These are phyloP conservation scores for Rhodotorula mucilaginosa DNA, from an alignment of 1,284 basidiomycete species.

Conservation along the genomic window DNA sequence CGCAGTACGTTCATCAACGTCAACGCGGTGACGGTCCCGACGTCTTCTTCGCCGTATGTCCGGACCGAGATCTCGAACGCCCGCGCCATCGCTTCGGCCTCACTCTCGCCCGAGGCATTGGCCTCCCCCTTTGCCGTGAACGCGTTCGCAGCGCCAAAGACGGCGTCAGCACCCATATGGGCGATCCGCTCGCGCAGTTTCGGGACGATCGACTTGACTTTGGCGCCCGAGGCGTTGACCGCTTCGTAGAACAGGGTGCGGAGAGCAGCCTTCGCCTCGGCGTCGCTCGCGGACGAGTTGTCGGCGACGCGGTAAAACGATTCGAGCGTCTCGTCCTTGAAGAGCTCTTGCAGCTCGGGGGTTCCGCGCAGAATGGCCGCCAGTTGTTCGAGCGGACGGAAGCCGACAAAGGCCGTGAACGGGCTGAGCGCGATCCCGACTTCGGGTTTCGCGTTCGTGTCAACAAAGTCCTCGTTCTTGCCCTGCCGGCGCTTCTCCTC, in stretches of 20 bases:
- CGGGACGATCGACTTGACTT: constrained; percentile 27
- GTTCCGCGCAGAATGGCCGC: constrained; percentile 19
- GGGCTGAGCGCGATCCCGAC: constrained; percentile 39
- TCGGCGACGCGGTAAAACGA: constrained; percentile 5
- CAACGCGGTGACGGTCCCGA: constrained; percentile 28
- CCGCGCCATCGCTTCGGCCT: constrained; percentile 30
- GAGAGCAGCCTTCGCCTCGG: constrained; percentile 21
- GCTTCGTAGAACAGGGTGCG: constrained; percentile 31
- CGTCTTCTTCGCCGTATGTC: constrained; percentile 35
- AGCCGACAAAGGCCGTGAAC: constrained; percentile 41
- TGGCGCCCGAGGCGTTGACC: constrained; percentile 21
- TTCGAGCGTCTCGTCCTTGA: constrained; percentile 15
- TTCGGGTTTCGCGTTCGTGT: constrained; percentile 41
- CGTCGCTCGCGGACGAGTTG: constrained; percentile 2
- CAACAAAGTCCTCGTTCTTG: constrained; percentile 39
- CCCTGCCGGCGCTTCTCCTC: constrained; percentile 25
- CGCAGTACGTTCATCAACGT: constrained; percentile 40
- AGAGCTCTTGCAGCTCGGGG: constrained; percentile 29
- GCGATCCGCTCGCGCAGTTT: constrained; percentile 18
- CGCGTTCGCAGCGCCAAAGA: constrained; percentile 29
- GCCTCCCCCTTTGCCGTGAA: constrained; percentile 15
- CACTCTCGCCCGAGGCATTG: constrained; percentile 22
- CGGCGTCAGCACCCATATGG: constrained; percentile 20
- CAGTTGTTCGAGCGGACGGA: constrained; percentile 37
- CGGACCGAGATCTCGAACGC: constrained; percentile 30